Percentiles rank a stretch among this genome's conserved stretches.
These are phyloP conservation scores for Aspergillus puulaauensis DNA, from an alignment of 2,329 filamentous ascomycete species.

Conservation along the genomic window DNA sequence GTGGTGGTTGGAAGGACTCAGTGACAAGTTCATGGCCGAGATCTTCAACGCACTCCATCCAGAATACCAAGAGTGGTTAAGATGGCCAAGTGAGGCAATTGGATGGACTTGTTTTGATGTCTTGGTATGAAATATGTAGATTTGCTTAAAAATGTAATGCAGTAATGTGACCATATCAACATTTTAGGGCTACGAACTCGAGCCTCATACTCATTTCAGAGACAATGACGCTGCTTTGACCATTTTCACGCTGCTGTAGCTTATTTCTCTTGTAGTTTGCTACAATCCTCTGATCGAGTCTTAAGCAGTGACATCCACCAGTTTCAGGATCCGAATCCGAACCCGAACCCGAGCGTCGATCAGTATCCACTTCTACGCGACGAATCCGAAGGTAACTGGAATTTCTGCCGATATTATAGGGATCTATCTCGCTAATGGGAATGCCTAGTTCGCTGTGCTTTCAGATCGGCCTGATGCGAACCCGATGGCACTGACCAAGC, in stretches of 20 bases:
- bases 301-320: too few relatives aligned
- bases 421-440: not conserved
- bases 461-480: too few relatives aligned
- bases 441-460: too few relatives aligned
- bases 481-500: too few relatives aligned
- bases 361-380: not conserved
- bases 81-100: not conserved
- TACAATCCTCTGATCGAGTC: too few relatives aligned
- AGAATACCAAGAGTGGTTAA: not conserved
- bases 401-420: not conserved
- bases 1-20: not conserved
- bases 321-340: not conserved
- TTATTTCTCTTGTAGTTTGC: too few relatives aligned
- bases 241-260: too few relatives aligned
- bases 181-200: too few relatives aligned
- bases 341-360: not conserved
- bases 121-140: accelerated
- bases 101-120: not conserved
- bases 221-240: too few relatives aligned
- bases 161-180: too few relatives aligned
- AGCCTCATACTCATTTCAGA: too few relatives aligned
- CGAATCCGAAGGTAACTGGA: not conserved
- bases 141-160: too few relatives aligned
- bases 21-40: not conserved
- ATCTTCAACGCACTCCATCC: not conserved